Percentiles rank a stretch among this genome's conserved stretches.
Evolutionary conservation across 495 filamentous ascomycete species (phyloP).

Genomic region (Aspergillus ellipticus): DNA sequence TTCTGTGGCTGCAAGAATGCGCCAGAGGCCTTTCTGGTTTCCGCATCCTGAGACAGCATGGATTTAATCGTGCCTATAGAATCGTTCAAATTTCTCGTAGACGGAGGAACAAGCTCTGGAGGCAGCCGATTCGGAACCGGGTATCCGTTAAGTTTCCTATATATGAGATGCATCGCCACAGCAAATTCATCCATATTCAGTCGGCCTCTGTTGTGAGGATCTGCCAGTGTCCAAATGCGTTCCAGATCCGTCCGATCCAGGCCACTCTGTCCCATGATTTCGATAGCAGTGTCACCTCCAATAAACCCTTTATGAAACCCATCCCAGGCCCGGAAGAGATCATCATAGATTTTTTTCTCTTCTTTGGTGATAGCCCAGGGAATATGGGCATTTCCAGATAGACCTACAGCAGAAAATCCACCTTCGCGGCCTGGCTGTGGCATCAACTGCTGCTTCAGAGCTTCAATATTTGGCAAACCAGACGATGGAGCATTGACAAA

Average conservation of each 20-base stretch:
- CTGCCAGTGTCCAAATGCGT: conserved; percentile 90
- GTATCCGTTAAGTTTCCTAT: conserved; percentile 92
- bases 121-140: conserved; percentile 89
- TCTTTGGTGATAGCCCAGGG: conserved; percentile 99
- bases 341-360: conserved; percentile 96
- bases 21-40: conserved; percentile 74
- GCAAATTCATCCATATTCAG: conserved; percentile 98
- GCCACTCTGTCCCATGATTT: conserved; percentile 96
- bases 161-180: conserved; percentile 98
- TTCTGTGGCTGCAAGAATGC: conserved; percentile 88
- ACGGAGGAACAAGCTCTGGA: conserved; percentile 91
- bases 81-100: conserved; percentile 88
- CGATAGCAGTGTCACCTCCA: conserved; percentile 88
- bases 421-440: conserved; percentile 91
- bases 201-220: conserved; percentile 87
- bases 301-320: conserved; percentile 92
- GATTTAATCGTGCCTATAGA: conserved; percentile 92
- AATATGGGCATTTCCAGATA: conserved; percentile 91
- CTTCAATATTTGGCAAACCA: conserved; percentile 89
- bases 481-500: conserved; percentile 90
- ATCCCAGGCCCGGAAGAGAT: conserved; percentile 96
- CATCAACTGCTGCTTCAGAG: conserved; percentile 95
- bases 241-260: conserved; percentile 86
- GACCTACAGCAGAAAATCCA: conserved; percentile 80
- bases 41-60: conserved; percentile 85